Conservation (phyloP, 306 rosid genomes). For the Lathyrus aphaca region DNA sequence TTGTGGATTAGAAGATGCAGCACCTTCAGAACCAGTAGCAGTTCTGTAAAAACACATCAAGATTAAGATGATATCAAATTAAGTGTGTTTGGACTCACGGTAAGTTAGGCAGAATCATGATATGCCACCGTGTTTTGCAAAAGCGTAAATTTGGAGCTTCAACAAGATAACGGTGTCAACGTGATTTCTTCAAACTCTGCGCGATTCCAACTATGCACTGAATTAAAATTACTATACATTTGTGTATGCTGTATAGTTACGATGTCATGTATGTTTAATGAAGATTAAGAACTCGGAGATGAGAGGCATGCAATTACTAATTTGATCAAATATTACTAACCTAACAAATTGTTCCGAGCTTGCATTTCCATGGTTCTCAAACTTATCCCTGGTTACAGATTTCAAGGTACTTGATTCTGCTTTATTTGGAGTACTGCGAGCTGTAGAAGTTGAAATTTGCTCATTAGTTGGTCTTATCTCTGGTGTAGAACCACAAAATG, state of each 20-base stretch:
- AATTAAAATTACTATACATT: background rate
- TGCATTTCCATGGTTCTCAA: conserved; percentile 42
- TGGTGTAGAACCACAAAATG: conserved; percentile 57
- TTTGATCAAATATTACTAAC: conserved; percentile 48
- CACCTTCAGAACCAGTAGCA: conserved; percentile 66
- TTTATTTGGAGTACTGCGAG: conserved; percentile 35
- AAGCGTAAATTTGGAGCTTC: too few species aligned
- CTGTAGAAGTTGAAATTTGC: conserved; percentile 47
- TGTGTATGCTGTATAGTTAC: conserved; percentile 4
- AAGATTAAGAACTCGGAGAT: conserved; percentile 8
- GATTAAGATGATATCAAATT: conserved; percentile 10
- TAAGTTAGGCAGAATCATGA: too few species aligned
- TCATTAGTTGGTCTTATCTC: conserved; percentile 63
- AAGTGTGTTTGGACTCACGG: too few species aligned
- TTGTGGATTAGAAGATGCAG: conserved; percentile 56
- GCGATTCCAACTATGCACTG: background rate
- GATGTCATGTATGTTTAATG: conserved; percentile 9
- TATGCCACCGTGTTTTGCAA: too few species aligned
- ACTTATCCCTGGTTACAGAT: conserved; percentile 43
- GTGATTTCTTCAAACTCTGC: too few species aligned
- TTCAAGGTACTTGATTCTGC: conserved; percentile 42
- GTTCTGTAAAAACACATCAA: conserved; percentile 52
- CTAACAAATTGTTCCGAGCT: conserved; percentile 60
- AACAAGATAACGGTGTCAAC: too few species aligned
- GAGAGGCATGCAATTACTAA: background rate